Evolutionary conservation across 1,139 yeast species (phyloP).

Genomic region (Kodamaea derodonti): DNA sequence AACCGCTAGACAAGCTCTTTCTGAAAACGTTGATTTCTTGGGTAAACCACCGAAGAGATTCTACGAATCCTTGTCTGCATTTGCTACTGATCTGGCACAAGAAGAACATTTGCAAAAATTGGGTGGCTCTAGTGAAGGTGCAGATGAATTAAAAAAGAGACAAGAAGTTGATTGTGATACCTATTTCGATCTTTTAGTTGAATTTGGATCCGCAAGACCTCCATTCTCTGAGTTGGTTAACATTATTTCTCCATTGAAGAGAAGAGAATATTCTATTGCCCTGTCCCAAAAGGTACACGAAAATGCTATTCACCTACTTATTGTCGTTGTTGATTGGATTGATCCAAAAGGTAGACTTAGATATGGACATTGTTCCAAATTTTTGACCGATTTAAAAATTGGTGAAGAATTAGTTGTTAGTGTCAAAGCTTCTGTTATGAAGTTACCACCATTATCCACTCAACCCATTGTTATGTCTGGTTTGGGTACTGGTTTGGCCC

Average conservation of each 20-base stretch:
- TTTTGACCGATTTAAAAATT: conserved; percentile 68
- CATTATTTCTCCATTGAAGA: conserved; percentile 80
- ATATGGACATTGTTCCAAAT: conserved; percentile 93
- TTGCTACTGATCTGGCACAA: conserved; percentile 68
- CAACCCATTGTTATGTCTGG: conserved; percentile 98
- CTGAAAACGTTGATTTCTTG: conserved; percentile 79
- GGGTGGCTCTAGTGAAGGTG: conserved; percentile 77
- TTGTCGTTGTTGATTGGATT: conserved; percentile 96
- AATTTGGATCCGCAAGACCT: conserved; percentile 83
- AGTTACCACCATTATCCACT: conserved; percentile 79
- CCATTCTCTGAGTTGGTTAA: conserved; percentile 65
- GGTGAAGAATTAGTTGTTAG: conserved; percentile 91
- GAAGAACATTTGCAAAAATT: conserved; percentile 58
- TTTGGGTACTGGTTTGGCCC: conserved; percentile 96
- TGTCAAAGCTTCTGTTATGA: conserved; percentile 97
- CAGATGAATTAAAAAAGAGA: conserved; percentile 77
- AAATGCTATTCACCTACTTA: conserved; percentile 83
- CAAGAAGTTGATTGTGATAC: conserved; percentile 82
- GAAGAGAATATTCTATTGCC: conserved; percentile 98
- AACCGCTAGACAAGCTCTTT: conserved; percentile 76
- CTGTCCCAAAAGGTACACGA: conserved; percentile 92
- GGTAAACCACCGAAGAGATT: conserved; percentile 97
- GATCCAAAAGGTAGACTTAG: conserved; percentile 83
- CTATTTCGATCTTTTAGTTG: conserved; percentile 76
- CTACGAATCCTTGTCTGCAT: conserved; percentile 76